Percentiles rank a stretch among this genome's conserved stretches.
These are phyloP conservation scores for Pilasporangium apinafurcum DNA, from an alignment of 352 stramenopile species.

Conservation along the genomic window DNA sequence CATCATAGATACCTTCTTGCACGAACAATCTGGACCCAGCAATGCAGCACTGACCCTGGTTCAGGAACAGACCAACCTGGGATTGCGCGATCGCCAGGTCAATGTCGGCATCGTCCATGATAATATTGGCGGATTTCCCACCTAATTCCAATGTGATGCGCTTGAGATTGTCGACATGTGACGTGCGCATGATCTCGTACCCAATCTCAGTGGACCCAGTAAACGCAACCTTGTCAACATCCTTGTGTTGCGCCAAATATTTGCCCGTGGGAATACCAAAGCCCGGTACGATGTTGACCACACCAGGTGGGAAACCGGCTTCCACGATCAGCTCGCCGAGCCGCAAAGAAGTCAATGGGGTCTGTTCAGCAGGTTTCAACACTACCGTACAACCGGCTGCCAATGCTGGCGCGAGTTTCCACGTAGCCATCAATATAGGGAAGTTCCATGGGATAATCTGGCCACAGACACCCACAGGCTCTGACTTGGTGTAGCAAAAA, in stretches of 20 bases:
- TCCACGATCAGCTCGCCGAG: conserved; percentile 76
- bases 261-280: conserved; percentile 25
- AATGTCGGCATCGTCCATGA: conserved; percentile 65
- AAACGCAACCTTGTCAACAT: conserved; percentile 82
- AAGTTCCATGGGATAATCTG: conserved; percentile 98
- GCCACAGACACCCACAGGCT: conserved; percentile 82
- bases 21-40: conserved; percentile 83
- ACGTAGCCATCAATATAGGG: conserved; percentile 92
- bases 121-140: conserved; percentile 75
- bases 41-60: conserved; percentile 86
- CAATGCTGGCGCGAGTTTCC: conserved; percentile 88
- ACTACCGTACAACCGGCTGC: conserved; percentile 89
- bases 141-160: conserved; percentile 67
- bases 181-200: conserved; percentile 48
- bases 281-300: conserved; percentile 78
- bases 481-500: conserved; percentile 48
- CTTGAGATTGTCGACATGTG: conserved; percentile 63
- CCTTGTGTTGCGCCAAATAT: conserved; percentile 35
- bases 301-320: conserved; percentile 67
- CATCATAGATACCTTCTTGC: conserved; percentile 84
- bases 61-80: conserved; percentile 74
- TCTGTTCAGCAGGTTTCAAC: conserved; percentile 93
- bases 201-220: conserved; percentile 66
- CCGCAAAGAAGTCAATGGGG: conserved; percentile 88
- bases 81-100: conserved; percentile 43